Percentiles rank a stretch among this genome's conserved stretches.
Evolutionary conservation across 2,329 filamentous ascomycete species (phyloP).

Genomic region (Corynespora cassiicola): DNA sequence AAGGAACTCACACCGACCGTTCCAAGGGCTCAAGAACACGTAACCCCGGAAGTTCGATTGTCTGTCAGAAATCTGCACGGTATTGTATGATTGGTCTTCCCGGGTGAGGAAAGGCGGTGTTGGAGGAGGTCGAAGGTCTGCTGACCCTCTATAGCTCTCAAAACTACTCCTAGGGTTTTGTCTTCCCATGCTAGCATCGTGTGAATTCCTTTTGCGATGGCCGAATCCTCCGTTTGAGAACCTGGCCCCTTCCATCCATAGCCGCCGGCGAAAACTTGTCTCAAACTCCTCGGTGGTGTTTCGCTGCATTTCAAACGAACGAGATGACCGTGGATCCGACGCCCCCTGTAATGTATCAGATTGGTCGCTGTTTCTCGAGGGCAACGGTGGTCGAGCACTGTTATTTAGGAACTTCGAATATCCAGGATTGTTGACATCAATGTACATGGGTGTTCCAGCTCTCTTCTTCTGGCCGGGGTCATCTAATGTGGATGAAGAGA

Average conservation of each 20-base stretch:
- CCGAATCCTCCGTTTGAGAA: conserved; percentile 47
- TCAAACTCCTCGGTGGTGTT: too few relatives aligned
- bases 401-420: conserved; percentile 64
- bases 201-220: conserved; percentile 43
- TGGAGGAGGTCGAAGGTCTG: conserved; percentile 18
- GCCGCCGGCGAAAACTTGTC: conserved; percentile 53
- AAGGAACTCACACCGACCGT: conserved; percentile 83
- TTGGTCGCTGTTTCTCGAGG: too few relatives aligned
- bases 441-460: conserved; percentile 52
- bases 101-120: conserved; percentile 26
- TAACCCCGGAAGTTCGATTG: conserved; percentile 68
- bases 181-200: conserved; percentile 29
- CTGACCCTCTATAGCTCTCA: conserved; percentile 16
- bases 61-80: conserved; percentile 49
- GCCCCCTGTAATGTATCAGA: too few relatives aligned
- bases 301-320: too few relatives aligned
- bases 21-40: conserved; percentile 85
- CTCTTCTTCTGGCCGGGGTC: conserved; percentile 39
- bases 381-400: conserved; percentile 16
- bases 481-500: conserved; percentile 50
- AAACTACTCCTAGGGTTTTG: conserved; percentile 30
- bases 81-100: conserved; percentile 34
- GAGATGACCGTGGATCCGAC: too few relatives aligned
- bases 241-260: conserved; percentile 56
- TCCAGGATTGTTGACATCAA: conserved; percentile 66